Percentiles rank a stretch among this genome's conserved stretches.
Evolutionary conservation across 805 yeast species (phyloP).

Genomic region (Candida verbasci): DNA sequence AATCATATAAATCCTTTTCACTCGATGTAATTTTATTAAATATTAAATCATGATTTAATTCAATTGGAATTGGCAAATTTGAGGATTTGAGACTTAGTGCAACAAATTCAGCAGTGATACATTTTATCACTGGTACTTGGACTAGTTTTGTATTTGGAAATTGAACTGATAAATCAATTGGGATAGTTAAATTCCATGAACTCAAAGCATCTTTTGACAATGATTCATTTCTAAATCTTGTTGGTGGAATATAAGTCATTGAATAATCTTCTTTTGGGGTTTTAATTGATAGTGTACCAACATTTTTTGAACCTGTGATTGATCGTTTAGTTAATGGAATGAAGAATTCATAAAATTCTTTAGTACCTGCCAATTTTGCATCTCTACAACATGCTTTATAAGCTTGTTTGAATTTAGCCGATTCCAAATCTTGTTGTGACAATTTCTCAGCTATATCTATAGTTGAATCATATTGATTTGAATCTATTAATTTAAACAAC

Average conservation of each 20-base stretch:
- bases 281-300: slow-evolving; percentile 11
- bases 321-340: slow-evolving; percentile 12
- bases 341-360: slow-evolving; percentile 9
- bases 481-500: slow-evolving; percentile 13
- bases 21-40: slow-evolving; percentile 15
- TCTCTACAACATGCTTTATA: slow-evolving; percentile 12
- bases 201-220: not conserved
- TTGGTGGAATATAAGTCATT: slow-evolving; percentile 22
- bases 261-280: slow-evolving; percentile 17
- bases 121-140: slow-evolving; percentile 14
- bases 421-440: slow-evolving; percentile 12
- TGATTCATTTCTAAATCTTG: slow-evolving; percentile 11
- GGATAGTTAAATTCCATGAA: slow-evolving; percentile 25
- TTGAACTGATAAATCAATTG: slow-evolving; percentile 16
- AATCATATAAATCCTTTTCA: slow-evolving; percentile 9
- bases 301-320: slow-evolving; percentile 11
- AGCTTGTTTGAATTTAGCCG: slow-evolving; percentile 18
- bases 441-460: slow-evolving; percentile 10
- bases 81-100: slow-evolving; percentile 28
- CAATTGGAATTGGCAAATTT: slow-evolving; percentile 33
- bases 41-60: slow-evolving; percentile 31
- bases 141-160: slow-evolving; percentile 1
- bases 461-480: slow-evolving; percentile 8
- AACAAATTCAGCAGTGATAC: slow-evolving; percentile 22
- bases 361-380: slow-evolving; percentile 5